Base-by-base conservation (phyloP, 225 moss, liverwort and hornwort species). In the Bryum argenteum region DNA sequence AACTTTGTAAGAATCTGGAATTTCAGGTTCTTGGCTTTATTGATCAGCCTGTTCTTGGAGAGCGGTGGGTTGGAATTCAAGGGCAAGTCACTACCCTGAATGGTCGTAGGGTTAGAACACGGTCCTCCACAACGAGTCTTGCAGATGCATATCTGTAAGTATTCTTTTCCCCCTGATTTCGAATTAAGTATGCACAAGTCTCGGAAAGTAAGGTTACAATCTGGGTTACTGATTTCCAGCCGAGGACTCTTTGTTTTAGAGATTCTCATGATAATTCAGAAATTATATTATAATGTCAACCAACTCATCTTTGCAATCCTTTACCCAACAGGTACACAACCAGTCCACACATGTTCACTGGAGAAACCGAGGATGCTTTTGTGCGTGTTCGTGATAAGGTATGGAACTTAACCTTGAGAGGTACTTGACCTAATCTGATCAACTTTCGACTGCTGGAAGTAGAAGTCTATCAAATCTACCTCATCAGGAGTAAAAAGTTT, bases 271-370 rank as follows among this genome's bases (percentile, higher is more conserved):
- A 58, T 58, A 33, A 33, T 52, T 62, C 19, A 12, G 24, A 41
- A 33, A 42, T 37, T 21, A 8, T 40, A 19, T 18, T 50, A 50
- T 41, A 6, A 6, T 0, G 33, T 26, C 39, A 66, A 37, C 26
- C 23, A 61, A 43, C 3, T 80, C 40, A 59, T 51, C 39, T 40
- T 22, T 23, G 51, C 26, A 52, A 14, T 69, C 37, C 39, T 65
- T 28, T 72, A 57, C 40, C 66, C 17, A 22, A 77, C 82, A 97
- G 96, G 76, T 97, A 98, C 56, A 87, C 94, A 69, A 98, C 97
- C 40, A 98, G 94, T 78, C 97, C 97, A 52, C 92, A 98, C 71
- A 79, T 94, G 71, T 98, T 98, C 63, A 70, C 75, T 75, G 94
- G 92, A 71, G 79, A 82, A 37, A 79, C 85, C 72, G 90, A 90